phyloP scores from a whole-genome alignment of 108 stramenopile species.

The Parietichytrium sp. region DNA sequence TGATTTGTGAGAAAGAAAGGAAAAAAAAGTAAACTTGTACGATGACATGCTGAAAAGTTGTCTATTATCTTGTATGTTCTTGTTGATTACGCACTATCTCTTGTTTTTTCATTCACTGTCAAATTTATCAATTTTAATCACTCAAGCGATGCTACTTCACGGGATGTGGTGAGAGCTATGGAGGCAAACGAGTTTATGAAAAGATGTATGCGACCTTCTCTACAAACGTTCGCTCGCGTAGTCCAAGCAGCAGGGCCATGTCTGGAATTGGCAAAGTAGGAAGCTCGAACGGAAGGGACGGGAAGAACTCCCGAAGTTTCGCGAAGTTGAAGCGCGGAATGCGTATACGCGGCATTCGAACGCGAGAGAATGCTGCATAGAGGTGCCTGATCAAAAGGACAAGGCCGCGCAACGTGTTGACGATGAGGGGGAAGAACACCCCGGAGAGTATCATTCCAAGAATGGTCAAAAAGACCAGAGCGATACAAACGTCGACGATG shows the following conservation, averaged over 20 bases:
- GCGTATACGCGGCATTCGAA: not conserved
- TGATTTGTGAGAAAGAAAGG: too few relatives aligned
- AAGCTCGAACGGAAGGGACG: not conserved
- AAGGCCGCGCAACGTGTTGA: not conserved
- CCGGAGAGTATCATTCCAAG: conserved; percentile 23
- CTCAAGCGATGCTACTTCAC: too few relatives aligned
- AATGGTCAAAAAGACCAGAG: not conserved
- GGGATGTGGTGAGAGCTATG: too few relatives aligned
- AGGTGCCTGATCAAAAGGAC: not conserved
- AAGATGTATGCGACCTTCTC: not conserved
- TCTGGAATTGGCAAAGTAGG: not conserved
- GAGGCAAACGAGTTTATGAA: too few relatives aligned
- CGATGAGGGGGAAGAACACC: not conserved
- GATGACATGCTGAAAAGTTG: too few relatives aligned
- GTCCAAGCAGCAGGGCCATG: not conserved
- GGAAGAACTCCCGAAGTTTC: not conserved
- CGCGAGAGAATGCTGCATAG: not conserved
- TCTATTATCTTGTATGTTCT: too few relatives aligned
- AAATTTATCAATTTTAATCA: too few relatives aligned
- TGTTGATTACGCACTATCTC: too few relatives aligned
- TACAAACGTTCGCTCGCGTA: conserved; percentile 22
- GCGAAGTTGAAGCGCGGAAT: conserved; percentile 4
- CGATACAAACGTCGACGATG: not conserved
- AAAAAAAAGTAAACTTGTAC: too few relatives aligned
- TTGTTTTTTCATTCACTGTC: too few relatives aligned